Conservation (phyloP, 2,329 filamentous ascomycete species). For the Chaetomium strumarium region DNA sequence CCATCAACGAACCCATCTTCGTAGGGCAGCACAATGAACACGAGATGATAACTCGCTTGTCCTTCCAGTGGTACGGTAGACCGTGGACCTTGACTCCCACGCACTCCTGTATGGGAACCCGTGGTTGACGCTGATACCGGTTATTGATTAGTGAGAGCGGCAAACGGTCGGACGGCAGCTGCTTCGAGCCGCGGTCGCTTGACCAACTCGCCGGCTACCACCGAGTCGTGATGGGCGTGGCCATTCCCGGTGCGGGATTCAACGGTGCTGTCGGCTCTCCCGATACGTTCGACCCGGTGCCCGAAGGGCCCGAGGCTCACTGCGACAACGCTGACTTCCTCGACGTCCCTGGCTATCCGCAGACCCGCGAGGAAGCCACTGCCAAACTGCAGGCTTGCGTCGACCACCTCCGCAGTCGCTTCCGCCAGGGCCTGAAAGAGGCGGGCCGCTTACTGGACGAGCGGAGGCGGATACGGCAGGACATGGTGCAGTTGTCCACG, state of each 20-base stretch:
- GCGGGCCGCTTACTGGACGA: constrained; percentile 17
- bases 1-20: constrained; percentile 22
- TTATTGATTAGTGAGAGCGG: constrained; percentile 5
- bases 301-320: constrained; percentile 23
- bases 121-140: neutral
- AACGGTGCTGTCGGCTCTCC: constrained; percentile 23
- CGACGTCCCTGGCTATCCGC: constrained; percentile 22
- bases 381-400: constrained; percentile 20
- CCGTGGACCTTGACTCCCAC: neutral
- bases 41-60: constrained; percentile 24
- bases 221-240: constrained; percentile 16
- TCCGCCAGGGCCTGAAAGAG: constrained; percentile 16
- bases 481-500: constrained; percentile 18
- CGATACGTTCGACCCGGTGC: constrained; percentile 21
- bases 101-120: neutral
- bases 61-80: constrained; percentile 18
- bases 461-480: constrained; percentile 12
- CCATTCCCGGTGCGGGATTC: constrained; percentile 19
- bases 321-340: constrained; percentile 24
- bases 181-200: constrained; percentile 23
- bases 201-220: constrained; percentile 24
- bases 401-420: constrained; percentile 22
- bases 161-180: constrained; percentile 20
- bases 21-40: constrained; percentile 25
- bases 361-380: constrained; percentile 17